Evolutionary conservation across 2,329 filamentous ascomycete species (phyloP).

Genomic region (Colletotrichum sp.): DNA sequence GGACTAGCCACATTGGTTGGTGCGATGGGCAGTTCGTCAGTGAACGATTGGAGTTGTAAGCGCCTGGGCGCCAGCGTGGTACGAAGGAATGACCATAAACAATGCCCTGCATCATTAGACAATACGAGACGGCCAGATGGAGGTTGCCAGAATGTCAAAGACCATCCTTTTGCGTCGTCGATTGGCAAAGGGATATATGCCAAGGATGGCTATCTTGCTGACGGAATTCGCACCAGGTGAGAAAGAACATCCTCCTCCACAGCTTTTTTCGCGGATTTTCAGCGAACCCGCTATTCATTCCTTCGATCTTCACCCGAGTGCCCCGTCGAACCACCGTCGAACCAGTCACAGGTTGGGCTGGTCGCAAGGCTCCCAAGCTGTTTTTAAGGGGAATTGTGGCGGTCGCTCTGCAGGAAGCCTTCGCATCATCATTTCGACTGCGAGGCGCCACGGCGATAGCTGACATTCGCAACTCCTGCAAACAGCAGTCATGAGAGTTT

Average conservation of each 20-base stretch:
- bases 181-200: not conserved
- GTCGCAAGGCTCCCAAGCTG: not conserved
- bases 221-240: not conserved
- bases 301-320: not conserved
- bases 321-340: not conserved
- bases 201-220: not conserved
- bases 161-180: not conserved
- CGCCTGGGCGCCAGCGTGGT: not conserved
- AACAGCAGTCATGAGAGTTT: not conserved
- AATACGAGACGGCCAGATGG: not conserved
- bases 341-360: not conserved
- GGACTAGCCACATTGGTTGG: not conserved
- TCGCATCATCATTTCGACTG: not conserved
- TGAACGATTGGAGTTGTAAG: not conserved
- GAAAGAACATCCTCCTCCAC: not conserved
- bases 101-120: not conserved
- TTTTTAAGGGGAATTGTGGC: not conserved
- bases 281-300: not conserved
- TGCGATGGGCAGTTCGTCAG: not conserved
- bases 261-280: not conserved
- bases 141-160: not conserved
- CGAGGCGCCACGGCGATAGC: not conserved
- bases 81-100: not conserved
- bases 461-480: not conserved
- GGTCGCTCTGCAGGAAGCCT: not conserved